Evolutionary conservation across 1,284 basidiomycete species (phyloP).

Genomic region (Microbotryomycetes sp.): DNA sequence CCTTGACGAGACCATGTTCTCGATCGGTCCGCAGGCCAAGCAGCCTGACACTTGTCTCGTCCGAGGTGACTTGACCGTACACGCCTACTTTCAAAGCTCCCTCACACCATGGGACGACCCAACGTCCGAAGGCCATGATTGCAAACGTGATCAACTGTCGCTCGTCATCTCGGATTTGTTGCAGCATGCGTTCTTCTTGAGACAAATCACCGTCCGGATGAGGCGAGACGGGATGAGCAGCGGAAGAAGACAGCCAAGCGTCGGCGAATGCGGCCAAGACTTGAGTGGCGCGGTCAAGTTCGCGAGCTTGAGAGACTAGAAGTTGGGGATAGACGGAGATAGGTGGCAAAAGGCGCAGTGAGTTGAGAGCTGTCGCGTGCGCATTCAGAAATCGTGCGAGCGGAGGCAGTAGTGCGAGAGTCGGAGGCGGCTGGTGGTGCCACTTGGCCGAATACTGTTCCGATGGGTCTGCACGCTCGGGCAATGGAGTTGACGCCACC

Average conservation of each 20-base stretch:
- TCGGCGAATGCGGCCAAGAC: conserved; percentile 31
- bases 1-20: conserved; percentile 1
- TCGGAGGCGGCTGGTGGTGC: conserved; percentile 51
- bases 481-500: conserved; percentile 26
- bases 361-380: conserved; percentile 66
- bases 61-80: conserved; percentile 19
- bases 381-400: conserved; percentile 69
- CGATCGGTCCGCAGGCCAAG: neutral
- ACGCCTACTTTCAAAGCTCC: conserved; percentile 26
- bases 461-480: neutral
- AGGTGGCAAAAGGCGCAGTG: conserved; percentile 71
- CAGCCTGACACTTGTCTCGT: neutral
- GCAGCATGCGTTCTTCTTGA: conserved; percentile 8
- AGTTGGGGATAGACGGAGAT: conserved; percentile 44
- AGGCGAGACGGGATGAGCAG: neutral
- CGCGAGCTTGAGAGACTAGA: conserved; percentile 10
- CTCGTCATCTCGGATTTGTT: conserved; percentile 16
- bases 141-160: conserved; percentile 5
- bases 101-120: conserved; percentile 31
- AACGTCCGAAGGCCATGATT: conserved; percentile 22
- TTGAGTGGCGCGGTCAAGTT: conserved; percentile 26
- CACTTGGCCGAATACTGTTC: neutral
- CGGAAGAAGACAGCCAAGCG: conserved; percentile 18
- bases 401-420: conserved; percentile 66
- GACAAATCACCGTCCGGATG: neutral